A percentile compares a stretch with the other conserved stretches of the same genome.
Conservation (phyloP, 2,329 filamentous ascomycete genomes). For the Diaporthe citrichinensis region DNA sequence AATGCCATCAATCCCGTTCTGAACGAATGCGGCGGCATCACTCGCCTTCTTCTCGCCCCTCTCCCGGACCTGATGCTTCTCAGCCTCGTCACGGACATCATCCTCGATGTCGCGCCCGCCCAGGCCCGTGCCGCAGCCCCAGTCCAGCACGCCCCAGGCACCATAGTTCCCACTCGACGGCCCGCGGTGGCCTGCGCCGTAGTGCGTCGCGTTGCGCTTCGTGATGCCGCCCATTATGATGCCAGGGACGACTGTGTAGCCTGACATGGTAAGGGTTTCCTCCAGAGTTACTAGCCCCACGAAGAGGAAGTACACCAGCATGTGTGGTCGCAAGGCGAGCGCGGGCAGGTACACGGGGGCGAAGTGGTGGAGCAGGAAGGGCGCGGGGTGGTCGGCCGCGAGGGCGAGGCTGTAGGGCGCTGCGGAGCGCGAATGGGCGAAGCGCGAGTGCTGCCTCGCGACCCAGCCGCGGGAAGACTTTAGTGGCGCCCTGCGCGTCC, state of each 20-base stretch:
- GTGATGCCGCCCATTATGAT: slow-evolving; percentile 66
- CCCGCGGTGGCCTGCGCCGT: slow-evolving; percentile 53
- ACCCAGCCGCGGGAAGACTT: slow-evolving; percentile 51
- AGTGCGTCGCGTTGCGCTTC: slow-evolving; percentile 49
- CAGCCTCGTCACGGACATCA: slow-evolving; percentile 68
- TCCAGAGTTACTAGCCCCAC: slow-evolving; percentile 74
- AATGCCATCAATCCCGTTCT: slow-evolving; percentile 51
- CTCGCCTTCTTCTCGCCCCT: slow-evolving; percentile 51
- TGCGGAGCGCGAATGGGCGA: slow-evolving; percentile 66
- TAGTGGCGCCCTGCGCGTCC: slow-evolving; percentile 43
- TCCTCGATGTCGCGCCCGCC: slow-evolving; percentile 66
- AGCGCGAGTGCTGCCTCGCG: slow-evolving; percentile 58
- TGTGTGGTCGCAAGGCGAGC: slow-evolving; percentile 75
- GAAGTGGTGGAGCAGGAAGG: slow-evolving; percentile 74
- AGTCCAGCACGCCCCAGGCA: slow-evolving; percentile 74
- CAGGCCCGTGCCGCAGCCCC: slow-evolving; percentile 68
- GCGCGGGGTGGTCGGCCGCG: slow-evolving; percentile 77
- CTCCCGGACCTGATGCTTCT: slow-evolving; percentile 66
- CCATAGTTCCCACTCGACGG: slow-evolving; percentile 71
- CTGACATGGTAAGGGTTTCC: slow-evolving; percentile 76
- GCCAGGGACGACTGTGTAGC: slow-evolving; percentile 73
- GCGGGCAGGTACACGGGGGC: slow-evolving; percentile 77
- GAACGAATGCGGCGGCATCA: slow-evolving; percentile 52
- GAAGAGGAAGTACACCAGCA: slow-evolving; percentile 80
- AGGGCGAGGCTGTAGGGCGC: slow-evolving; percentile 74